Evolutionary conservation across 306 rosid species (phyloP).

Genomic region (Trifolium pratense): DNA sequence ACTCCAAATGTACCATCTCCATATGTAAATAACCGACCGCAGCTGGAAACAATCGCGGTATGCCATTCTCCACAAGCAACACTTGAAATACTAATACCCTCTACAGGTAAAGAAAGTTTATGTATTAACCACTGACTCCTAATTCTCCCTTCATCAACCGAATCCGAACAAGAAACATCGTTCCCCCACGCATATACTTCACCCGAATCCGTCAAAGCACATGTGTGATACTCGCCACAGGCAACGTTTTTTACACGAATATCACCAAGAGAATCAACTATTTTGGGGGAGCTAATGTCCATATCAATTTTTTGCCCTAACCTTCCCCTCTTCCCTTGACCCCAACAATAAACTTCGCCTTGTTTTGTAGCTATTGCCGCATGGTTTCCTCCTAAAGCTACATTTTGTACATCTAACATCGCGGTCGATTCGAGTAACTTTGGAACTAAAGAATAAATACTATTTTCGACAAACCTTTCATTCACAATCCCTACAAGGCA

Average conservation of each 20-base stretch:
- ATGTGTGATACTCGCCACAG: constrained; percentile 83
- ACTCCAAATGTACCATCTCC: constrained; percentile 94
- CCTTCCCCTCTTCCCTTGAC: constrained; percentile 73
- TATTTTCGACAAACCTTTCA: constrained; percentile 46
- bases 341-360: constrained; percentile 93
- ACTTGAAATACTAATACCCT: constrained; percentile 54
- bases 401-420: constrained; percentile 67
- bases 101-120: constrained; percentile 64
- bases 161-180: constrained; percentile 52
- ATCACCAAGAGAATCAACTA: constrained; percentile 68
- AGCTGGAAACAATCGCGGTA: constrained; percentile 67
- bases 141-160: constrained; percentile 46
- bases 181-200: constrained; percentile 83
- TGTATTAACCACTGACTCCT: constrained; percentile 71
- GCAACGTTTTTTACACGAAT: constrained; percentile 56
- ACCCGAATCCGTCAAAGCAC: constrained; percentile 72
- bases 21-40: constrained; percentile 71
- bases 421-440: constrained; percentile 70
- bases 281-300: constrained; percentile 66
- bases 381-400: constrained; percentile 83
- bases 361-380: constrained; percentile 78
- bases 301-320: constrained; percentile 72
- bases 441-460: constrained; percentile 63
- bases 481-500: constrained; percentile 53
- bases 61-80: constrained; percentile 96